Conservation (phyloP, 1,139 yeast genomes). For the Yamadazyma membranifaciens region DNA sequence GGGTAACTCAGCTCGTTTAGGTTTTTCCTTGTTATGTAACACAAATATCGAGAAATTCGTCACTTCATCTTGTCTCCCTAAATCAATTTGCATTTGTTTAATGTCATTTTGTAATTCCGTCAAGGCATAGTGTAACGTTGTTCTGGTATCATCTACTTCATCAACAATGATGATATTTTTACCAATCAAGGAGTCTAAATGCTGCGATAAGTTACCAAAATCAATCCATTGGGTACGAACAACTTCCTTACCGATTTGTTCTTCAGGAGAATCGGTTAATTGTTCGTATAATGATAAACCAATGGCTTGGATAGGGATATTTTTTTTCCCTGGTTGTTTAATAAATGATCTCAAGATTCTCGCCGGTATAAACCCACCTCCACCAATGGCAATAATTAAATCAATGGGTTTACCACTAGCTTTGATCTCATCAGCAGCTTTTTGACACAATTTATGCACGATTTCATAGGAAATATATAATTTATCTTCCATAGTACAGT, state of each 20-base stretch:
- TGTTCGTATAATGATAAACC: slow-evolving; percentile 63
- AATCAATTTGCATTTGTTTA: slow-evolving; percentile 45
- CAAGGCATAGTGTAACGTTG: slow-evolving; percentile 62
- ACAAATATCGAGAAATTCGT: slow-evolving; percentile 58
- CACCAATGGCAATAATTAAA: slow-evolving; percentile 64
- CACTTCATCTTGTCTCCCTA: slow-evolving; percentile 37
- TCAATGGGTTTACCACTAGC: slow-evolving; percentile 50
- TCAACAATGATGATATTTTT: slow-evolving; percentile 64
- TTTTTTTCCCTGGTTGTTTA: slow-evolving; percentile 52
- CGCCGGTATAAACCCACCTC: slow-evolving; percentile 70
- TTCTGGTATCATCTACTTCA: slow-evolving; percentile 69
- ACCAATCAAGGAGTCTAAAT: slow-evolving; percentile 55
- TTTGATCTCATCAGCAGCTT: slow-evolving; percentile 43
- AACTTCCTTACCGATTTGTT: slow-evolving; percentile 57
- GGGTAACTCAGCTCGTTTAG: slow-evolving; percentile 54
- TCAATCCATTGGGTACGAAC: slow-evolving; percentile 68
- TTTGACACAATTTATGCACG: slow-evolving; percentile 60
- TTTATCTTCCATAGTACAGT: slow-evolving; percentile 26
- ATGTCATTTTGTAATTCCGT: slow-evolving; percentile 59
- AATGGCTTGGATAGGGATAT: slow-evolving; percentile 64
- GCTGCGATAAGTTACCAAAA: slow-evolving; percentile 53
- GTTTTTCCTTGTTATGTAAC: slow-evolving; percentile 56
- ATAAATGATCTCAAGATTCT: slow-evolving; percentile 61
- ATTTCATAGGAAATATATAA: slow-evolving; percentile 61
- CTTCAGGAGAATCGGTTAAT: slow-evolving; percentile 43